A percentile compares a stretch with the other conserved stretches of the same genome.
These are phyloP conservation scores for Ascochyta lentis DNA, from an alignment of 2,329 filamentous ascomycete genomes.

Conservation along the genomic window DNA sequence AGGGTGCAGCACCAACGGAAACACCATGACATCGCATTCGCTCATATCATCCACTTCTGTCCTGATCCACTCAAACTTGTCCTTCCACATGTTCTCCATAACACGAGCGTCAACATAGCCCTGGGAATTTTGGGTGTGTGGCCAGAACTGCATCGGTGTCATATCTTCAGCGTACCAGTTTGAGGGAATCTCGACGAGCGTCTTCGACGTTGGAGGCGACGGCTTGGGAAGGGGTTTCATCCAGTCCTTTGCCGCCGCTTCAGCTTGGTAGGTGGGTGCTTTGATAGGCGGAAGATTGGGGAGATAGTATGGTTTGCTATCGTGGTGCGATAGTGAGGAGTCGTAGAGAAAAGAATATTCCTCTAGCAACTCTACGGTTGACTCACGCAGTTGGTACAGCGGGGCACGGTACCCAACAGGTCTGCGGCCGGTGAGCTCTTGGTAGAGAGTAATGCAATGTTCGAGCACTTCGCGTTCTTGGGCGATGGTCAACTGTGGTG, in stretches of 20 bases:
- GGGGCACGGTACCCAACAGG: slow-evolving; percentile 61
- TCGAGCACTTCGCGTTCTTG: slow-evolving; percentile 60
- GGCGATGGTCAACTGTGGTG: slow-evolving; percentile 54
- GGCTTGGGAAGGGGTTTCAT: slow-evolving; percentile 52
- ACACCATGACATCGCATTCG: slow-evolving; percentile 51
- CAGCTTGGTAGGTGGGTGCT: slow-evolving; percentile 50
- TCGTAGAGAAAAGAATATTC: slow-evolving; percentile 60
- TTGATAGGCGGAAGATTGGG: slow-evolving; percentile 52
- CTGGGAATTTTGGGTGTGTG: slow-evolving; percentile 58
- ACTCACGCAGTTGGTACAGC: slow-evolving; percentile 58
- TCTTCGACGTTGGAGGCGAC: slow-evolving; percentile 27
- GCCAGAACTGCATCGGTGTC: slow-evolving; percentile 57
- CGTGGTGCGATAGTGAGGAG: slow-evolving; percentile 59
- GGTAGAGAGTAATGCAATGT: slow-evolving; percentile 56
- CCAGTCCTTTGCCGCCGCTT: slow-evolving; percentile 51
- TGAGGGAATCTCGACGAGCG: slow-evolving; percentile 57
- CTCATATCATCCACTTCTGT: slow-evolving; percentile 48
- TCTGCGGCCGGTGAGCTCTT: slow-evolving; percentile 53
- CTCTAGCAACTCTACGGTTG: slow-evolving; percentile 57
- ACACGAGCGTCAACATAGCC: slow-evolving; percentile 65
- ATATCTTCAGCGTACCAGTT: slow-evolving; percentile 62
- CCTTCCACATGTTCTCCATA: slow-evolving; percentile 67
- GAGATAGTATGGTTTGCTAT: slow-evolving; percentile 58
- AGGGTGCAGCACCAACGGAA: slow-evolving; percentile 62
- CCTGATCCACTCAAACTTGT: slow-evolving; percentile 63